phyloP scores from a whole-genome alignment of 345 rosid genomes.

The Populus tremula region DNA sequence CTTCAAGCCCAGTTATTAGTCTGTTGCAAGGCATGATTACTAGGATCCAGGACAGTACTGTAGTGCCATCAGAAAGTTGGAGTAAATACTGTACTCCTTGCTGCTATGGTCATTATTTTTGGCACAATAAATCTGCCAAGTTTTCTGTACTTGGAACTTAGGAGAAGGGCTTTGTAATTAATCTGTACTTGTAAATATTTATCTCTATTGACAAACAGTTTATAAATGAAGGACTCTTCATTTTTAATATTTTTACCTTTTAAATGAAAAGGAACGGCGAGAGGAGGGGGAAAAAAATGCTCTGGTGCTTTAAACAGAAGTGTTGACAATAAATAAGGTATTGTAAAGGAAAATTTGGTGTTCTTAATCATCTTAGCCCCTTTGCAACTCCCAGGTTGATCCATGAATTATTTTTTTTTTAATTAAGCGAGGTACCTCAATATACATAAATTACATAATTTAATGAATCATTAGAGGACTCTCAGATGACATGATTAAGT shows the following conservation, averaged over 20 bases:
- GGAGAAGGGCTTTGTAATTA: neutral
- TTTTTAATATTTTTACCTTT: neutral
- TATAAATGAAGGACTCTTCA: neutral
- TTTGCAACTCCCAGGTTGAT: neutral
- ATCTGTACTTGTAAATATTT: neutral
- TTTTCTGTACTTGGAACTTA: neutral
- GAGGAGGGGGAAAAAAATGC: neutral
- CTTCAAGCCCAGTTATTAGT: conserved; percentile 37
- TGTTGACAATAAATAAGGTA: neutral
- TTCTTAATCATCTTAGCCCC: neutral
- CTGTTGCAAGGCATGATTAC: conserved; percentile 9
- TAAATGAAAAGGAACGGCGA: neutral
- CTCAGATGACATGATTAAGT: too few species aligned
- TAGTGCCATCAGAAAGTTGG: neutral
- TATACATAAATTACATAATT: neutral
- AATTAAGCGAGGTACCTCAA: neutral
- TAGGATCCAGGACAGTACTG: neutral
- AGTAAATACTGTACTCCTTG: neutral
- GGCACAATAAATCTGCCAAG: neutral
- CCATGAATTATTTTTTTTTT: neutral
- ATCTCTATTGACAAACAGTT: neutral
- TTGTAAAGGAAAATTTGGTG: neutral
- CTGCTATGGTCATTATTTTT: neutral
- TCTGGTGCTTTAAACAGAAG: neutral
- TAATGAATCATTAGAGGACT: too few species aligned